Evolutionary conservation across 129 eudicot species (phyloP), one percentile per base, ranked within the genome.

Genomic region (Solidago caesia): DNA sequence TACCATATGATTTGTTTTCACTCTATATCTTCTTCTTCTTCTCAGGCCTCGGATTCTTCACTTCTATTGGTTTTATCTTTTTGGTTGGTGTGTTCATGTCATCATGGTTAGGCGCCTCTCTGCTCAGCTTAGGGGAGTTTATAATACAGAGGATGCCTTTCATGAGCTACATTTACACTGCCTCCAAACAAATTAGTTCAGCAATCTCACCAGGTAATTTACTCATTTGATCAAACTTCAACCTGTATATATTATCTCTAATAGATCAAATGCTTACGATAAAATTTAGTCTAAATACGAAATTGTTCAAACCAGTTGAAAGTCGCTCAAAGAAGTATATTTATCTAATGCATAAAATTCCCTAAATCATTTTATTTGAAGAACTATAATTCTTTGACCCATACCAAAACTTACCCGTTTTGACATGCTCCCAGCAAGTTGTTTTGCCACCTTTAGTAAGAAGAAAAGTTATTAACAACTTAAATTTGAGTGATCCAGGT

Each of bases 71-170:
- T 60, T 90, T 90, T 86, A 90, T 90, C 63, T 90, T 90, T 83
- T 61, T 90, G 83, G 96, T 90, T 51, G 96, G 96, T 44, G 87
- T 90, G 64, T 85, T 85, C 82, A 87, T 84, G 92, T 90, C 96
- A 43, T 90, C 96, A 60, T 90, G 96, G 96, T 71, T 90, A 76
- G 96, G 96, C 49, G 56, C 92, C 27, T 87, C 96, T 56, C 79
- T 90, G 43, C 89, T 90, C 12, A 74, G 71, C 43, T 74, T 90
- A 73, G 96, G 96, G 68, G 96, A 90, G 82, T 89, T 91, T 84
- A 67, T 89, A 58, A 89, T 89, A 49, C 87, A 85, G 74, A 87
- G 83, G 72, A 76, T 90, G 89, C 96, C 96, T 63, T 79, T 87
- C 26, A 79, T 90, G 82, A 83, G 96, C 79, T 85, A 90, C 66